Conservation (phyloP, 1,284 basidiomycete genomes). For the Mycosarcoma mackinlayi region DNA sequence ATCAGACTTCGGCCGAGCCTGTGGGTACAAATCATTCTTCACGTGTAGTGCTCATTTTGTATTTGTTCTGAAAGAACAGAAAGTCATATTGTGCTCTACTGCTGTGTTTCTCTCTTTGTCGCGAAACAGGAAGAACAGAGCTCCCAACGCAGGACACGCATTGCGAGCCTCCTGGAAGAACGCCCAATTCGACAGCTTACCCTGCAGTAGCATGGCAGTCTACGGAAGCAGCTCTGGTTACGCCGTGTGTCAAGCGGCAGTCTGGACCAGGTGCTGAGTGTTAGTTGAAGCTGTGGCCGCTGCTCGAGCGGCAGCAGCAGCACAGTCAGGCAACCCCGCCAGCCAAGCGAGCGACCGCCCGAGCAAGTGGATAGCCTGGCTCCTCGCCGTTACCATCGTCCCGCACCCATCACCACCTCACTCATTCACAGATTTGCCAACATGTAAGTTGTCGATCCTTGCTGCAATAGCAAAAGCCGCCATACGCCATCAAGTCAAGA, state of each 20-base stretch:
- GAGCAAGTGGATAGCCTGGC: not conserved
- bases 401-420: constrained; percentile 38
- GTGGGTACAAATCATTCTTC: too few species aligned
- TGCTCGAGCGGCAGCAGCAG: constrained; percentile 1
- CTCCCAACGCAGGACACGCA: too few species aligned
- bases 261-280: not conserved
- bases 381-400: constrained; percentile 16
- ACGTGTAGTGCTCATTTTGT: too few species aligned
- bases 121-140: too few species aligned
- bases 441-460: constrained; percentile 35
- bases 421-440: constrained; percentile 26
- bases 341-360: not conserved
- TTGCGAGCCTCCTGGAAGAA: too few species aligned
- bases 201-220: too few species aligned
- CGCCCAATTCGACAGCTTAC: too few species aligned
- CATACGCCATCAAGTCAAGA: not conserved
- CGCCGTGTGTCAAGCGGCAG: not conserved
- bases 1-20: too few species aligned
- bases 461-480: constrained; percentile 15
- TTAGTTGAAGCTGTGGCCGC: not conserved
- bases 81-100: too few species aligned
- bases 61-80: too few species aligned
- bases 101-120: too few species aligned
- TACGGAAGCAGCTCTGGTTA: too few species aligned
- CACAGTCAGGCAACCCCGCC: not conserved